These are phyloP conservation scores for Talaromyces sp. DNA, from an alignment of 2,329 filamentous ascomycete genomes.

Conservation along the genomic window DNA sequence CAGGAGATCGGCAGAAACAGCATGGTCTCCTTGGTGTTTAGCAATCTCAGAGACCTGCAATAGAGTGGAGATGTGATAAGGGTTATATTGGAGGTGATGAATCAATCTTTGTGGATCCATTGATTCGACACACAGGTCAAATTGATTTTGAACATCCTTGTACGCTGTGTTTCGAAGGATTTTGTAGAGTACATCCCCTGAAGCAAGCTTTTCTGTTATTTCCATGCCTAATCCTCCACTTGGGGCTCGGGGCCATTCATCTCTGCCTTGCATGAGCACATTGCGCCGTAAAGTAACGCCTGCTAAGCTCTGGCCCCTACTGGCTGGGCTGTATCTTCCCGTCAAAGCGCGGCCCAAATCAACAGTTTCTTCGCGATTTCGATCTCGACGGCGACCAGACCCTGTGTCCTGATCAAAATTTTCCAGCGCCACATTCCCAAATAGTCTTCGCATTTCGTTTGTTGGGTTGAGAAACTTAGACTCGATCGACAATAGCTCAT, in stretches of 20 bases:
- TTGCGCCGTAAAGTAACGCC: slow-evolving; percentile 76
- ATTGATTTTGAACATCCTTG: slow-evolving; percentile 72
- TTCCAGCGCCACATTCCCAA: slow-evolving; percentile 67
- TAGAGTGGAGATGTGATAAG: slow-evolving; percentile 92
- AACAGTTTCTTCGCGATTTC: slow-evolving; percentile 49
- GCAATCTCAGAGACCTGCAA: slow-evolving; percentile 91
- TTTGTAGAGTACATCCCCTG: slow-evolving; percentile 71
- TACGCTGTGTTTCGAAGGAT: slow-evolving; percentile 78
- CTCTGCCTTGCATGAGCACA: slow-evolving; percentile 81
- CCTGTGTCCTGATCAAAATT: slow-evolving; percentile 54
- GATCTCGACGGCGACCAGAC: slow-evolving; percentile 57
- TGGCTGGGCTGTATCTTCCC: slow-evolving; percentile 56
- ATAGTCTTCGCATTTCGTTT: slow-evolving; percentile 85
- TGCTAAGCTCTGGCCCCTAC: slow-evolving; percentile 65
- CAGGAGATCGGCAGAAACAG: slow-evolving; percentile 81
- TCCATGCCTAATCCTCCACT: slow-evolving; percentile 85
- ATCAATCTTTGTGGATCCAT: slow-evolving; percentile 86
- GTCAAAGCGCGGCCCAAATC: slow-evolving; percentile 59
- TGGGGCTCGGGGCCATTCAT: slow-evolving; percentile 79
- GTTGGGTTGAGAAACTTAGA: slow-evolving; percentile 77
- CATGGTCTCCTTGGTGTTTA: slow-evolving; percentile 86
- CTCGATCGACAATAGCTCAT: slow-evolving; percentile 62
- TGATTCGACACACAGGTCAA: slow-evolving; percentile 75
- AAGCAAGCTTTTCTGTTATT: slow-evolving; percentile 56
- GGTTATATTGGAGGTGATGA: slow-evolving; percentile 70